Evolutionary conservation across 2,329 filamentous ascomycete genomes (phyloP).

Genomic region (Alternaria brassicicola): DNA sequence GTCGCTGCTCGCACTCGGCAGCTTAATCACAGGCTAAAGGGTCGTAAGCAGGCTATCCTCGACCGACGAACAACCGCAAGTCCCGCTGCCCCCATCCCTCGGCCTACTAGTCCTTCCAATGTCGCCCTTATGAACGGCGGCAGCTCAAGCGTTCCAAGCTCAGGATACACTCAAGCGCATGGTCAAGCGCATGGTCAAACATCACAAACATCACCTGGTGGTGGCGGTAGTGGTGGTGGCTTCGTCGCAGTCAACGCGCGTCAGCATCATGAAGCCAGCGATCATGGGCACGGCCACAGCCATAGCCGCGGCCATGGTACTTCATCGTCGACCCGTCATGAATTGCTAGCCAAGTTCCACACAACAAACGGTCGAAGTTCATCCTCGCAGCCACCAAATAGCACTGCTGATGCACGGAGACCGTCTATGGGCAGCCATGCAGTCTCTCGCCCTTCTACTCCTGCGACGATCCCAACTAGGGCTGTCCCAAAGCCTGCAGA

Average conservation of each 20-base stretch:
- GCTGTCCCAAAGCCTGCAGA: slow-evolving; percentile 33
- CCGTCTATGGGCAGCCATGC: slow-evolving; percentile 36
- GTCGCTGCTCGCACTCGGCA: slow-evolving; percentile 75
- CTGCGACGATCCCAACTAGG: slow-evolving; percentile 35
- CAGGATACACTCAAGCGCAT: slow-evolving; percentile 13
- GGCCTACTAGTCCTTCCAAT: slow-evolving; percentile 49
- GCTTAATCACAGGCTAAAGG: slow-evolving; percentile 79
- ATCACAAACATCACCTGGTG: slow-evolving; percentile 47
- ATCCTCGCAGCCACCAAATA: slow-evolving; percentile 36
- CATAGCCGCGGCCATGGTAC: slow-evolving; percentile 53
- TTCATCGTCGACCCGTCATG: slow-evolving; percentile 63
- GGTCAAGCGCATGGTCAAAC: slow-evolving; percentile 5
- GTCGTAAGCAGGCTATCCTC: slow-evolving; percentile 74
- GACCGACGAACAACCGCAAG: slow-evolving; percentile 63
- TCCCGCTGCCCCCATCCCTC: slow-evolving; percentile 39
- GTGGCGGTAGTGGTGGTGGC: slow-evolving; percentile 50
- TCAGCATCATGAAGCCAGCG: slow-evolving; percentile 48
- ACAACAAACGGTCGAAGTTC: slow-evolving; percentile 60
- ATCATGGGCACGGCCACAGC: slow-evolving; percentile 14
- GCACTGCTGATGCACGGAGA: slow-evolving; percentile 30
- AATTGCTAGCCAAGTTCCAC: slow-evolving; percentile 67
- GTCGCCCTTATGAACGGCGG: slow-evolving; percentile 52
- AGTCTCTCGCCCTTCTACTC: slow-evolving; percentile 37
- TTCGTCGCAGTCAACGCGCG: slow-evolving; percentile 66
- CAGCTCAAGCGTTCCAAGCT: slow-evolving; percentile 28